Evolutionary conservation across 306 rosid genomes (phyloP).

Genomic region (Hippophae rhamnoides): DNA sequence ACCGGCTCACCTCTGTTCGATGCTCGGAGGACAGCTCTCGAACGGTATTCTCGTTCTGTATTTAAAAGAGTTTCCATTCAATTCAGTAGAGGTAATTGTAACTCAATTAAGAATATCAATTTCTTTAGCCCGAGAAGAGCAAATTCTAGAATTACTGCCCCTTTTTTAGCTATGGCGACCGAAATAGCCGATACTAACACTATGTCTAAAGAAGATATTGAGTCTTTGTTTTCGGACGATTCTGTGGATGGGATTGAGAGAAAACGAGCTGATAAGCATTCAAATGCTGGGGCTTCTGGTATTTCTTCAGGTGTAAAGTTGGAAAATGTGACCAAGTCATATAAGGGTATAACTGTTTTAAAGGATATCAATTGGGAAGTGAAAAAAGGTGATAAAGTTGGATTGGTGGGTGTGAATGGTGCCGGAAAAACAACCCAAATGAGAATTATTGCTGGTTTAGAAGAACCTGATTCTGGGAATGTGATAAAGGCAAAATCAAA

Average conservation of each 20-base stretch:
- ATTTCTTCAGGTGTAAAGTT: constrained; percentile 73
- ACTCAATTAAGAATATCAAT: constrained; percentile 15
- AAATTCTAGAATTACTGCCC: constrained; percentile 14
- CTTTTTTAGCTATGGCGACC: constrained; percentile 37
- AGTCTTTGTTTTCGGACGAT: constrained; percentile 55
- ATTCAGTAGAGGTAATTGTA: too few relatives aligned
- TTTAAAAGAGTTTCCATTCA: too few relatives aligned
- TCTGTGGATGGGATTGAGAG: constrained; percentile 26
- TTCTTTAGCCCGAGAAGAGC: constrained; percentile 17
- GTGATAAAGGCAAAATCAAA: constrained; percentile 61
- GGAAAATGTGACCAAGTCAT: constrained; percentile 58
- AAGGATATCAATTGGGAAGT: constrained; percentile 82
- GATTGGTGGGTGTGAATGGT: constrained; percentile 86
- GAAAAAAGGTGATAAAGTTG: constrained; percentile 82
- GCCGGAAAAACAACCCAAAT: constrained; percentile 93
- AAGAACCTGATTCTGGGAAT: constrained; percentile 75
- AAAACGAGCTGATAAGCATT: constrained; percentile 32
- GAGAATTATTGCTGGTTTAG: constrained; percentile 76
- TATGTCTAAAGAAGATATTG: constrained; percentile 41
- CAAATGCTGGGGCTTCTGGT: constrained; percentile 51
- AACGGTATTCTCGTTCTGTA: too few relatives aligned
- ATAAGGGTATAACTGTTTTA: constrained; percentile 72
- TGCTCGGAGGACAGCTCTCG: too few relatives aligned
- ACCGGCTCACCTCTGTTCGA: too few relatives aligned
- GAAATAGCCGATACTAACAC: constrained; percentile 33